Evolutionary conservation across 306 rosid genomes (phyloP).

Genomic region (Trifolium dubium): DNA sequence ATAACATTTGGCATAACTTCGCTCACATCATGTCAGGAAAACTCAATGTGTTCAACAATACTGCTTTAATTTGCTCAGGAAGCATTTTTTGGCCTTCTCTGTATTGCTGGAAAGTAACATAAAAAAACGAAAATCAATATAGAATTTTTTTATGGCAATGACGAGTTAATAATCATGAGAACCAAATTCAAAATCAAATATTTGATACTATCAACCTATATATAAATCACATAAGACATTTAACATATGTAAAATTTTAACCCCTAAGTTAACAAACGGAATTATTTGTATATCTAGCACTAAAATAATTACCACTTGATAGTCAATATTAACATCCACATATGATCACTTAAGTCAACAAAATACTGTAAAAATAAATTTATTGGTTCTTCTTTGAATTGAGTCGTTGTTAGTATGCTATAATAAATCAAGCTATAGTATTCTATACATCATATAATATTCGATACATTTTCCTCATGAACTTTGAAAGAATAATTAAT

Average conservation of each 20-base stretch:
- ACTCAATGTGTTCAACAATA: slow-evolving; percentile 66
- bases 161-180: background rate
- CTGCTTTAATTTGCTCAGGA: slow-evolving; percentile 79
- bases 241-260: too few relatives aligned
- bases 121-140: slow-evolving; percentile 30
- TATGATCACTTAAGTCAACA: background rate
- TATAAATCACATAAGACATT: background rate
- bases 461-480: background rate
- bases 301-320: too few relatives aligned
- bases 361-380: background rate
- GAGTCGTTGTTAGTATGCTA: background rate
- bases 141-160: background rate
- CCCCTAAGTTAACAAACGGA: too few relatives aligned
- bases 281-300: too few relatives aligned
- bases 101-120: slow-evolving; percentile 64
- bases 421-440: background rate
- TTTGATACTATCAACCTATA: background rate
- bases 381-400: background rate
- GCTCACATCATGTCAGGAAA: slow-evolving; percentile 58
- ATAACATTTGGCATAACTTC: slow-evolving; percentile 28
- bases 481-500: background rate
- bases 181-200: slow-evolving; percentile 2
- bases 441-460: background rate
- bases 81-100: slow-evolving; percentile 62
- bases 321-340: too few relatives aligned